These are phyloP conservation scores for Pleurotus ostreatus DNA, from an alignment of 768 basidiomycete genomes.

Conservation along the genomic window DNA sequence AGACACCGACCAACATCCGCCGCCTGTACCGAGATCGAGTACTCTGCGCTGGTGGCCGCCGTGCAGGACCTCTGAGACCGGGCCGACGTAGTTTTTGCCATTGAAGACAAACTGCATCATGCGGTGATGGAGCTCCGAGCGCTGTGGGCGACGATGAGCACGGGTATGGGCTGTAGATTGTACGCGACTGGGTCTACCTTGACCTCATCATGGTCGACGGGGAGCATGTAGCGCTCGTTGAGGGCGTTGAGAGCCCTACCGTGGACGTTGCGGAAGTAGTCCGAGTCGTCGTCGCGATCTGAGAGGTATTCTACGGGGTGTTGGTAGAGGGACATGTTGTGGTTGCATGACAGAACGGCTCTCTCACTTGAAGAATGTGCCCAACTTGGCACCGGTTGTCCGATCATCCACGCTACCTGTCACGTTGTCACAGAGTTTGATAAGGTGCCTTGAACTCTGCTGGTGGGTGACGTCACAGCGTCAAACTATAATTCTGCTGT, in stretches of 20 bases:
- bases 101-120: constrained; percentile 64
- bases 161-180: constrained; percentile 4
- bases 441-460: background rate
- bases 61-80: constrained; percentile 53
- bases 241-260: constrained; percentile 53
- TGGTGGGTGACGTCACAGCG: background rate
- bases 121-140: constrained; percentile 59
- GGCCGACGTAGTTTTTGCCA: constrained; percentile 64
- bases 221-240: constrained; percentile 57
- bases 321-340: background rate
- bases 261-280: constrained; percentile 51
- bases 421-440: constrained; percentile 1
- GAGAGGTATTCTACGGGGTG: constrained; percentile 16
- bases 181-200: constrained; percentile 33
- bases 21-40: constrained; percentile 69
- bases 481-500: background rate
- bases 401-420: background rate
- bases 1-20: constrained; percentile 50
- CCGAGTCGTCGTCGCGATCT: constrained; percentile 35
- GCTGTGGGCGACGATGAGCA: constrained; percentile 29
- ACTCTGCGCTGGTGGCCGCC: constrained; percentile 48
- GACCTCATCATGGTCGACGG: constrained; percentile 63
- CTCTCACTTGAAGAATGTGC: background rate
- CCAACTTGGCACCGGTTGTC: background rate
- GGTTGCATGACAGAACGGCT: background rate